Percentiles rank a stretch among this genome's conserved stretches.
Evolutionary conservation across 164 flowering plant genomes (phyloP).

Genomic region (Nelumbo lutea): DNA sequence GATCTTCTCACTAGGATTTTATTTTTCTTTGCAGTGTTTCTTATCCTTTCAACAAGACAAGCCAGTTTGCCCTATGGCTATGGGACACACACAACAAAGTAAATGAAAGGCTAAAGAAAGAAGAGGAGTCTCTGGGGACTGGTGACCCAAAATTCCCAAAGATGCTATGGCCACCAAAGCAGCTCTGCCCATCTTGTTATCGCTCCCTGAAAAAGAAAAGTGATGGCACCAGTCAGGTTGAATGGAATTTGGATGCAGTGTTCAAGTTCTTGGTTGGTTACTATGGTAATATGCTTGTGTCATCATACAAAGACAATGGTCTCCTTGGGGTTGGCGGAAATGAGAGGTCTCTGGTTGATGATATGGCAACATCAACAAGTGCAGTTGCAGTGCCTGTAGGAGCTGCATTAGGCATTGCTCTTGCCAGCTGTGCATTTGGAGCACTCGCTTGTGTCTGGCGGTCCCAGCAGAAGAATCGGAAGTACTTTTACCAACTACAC

Average conservation of each 20-base stretch:
- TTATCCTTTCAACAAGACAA: conserved; percentile 59
- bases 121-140: conserved; percentile 57
- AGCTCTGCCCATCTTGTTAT: conserved; percentile 83
- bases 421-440: conserved; percentile 93
- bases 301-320: conserved; percentile 49
- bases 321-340: conserved; percentile 18
- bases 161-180: conserved; percentile 81
- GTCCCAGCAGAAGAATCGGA: conserved; percentile 91
- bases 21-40: conserved; percentile 46
- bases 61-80: conserved; percentile 80
- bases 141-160: conserved; percentile 93
- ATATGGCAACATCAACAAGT: conserved; percentile 41
- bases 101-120: conserved; percentile 74
- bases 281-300: conserved; percentile 61
- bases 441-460: conserved; percentile 96
- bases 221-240: conserved; percentile 21
- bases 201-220: conserved; percentile 17
- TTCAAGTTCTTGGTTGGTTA: conserved; percentile 59
- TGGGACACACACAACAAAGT: conserved; percentile 90
- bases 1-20: not conserved
- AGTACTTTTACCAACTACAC: conserved; percentile 85
- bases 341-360: conserved; percentile 31
- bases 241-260: conserved; percentile 74
- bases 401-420: conserved; percentile 87
- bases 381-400: conserved; percentile 82